These are phyloP conservation scores for Apiotrichum brassicae DNA, from an alignment of 1,284 basidiomycete genomes.

Conservation along the genomic window DNA sequence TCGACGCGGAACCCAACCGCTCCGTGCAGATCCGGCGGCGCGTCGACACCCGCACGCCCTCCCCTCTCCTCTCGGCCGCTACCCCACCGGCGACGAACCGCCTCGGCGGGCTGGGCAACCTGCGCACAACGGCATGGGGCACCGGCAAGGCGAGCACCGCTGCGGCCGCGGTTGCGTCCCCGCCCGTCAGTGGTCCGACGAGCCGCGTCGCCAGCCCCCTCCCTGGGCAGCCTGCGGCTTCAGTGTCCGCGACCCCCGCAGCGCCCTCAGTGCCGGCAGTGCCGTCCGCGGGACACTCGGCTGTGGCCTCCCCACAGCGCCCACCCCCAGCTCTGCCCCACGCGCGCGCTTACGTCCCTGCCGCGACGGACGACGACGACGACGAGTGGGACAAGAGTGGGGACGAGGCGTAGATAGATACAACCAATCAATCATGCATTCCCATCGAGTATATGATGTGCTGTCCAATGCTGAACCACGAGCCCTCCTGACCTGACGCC, in stretches of 20 bases:
- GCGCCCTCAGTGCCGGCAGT: background rate
- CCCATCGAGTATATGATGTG: too few species aligned
- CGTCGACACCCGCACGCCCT: conserved; percentile 69
- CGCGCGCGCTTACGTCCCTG: background rate
- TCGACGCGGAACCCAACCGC: conserved; percentile 73
- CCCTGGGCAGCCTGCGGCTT: background rate
- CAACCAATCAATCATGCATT: too few species aligned
- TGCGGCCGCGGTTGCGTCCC: conserved; percentile 3
- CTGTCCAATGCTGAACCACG: too few species aligned
- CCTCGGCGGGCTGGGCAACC: conserved; percentile 25
- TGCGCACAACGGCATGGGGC: conserved; percentile 11
- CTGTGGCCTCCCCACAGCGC: background rate
- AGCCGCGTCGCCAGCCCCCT: conserved; percentile 9
- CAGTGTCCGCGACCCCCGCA: background rate
- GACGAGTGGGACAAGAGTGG: conserved; percentile 13
- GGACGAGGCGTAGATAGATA: conserved; percentile 6
- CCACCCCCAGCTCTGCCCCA: background rate
- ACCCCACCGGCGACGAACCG: conserved; percentile 19
- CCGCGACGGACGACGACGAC: conserved; percentile 6
- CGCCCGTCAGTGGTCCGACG: conserved; percentile 5
- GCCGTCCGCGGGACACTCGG: background rate
- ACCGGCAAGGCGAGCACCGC: conserved; percentile 1
- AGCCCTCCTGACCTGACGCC: too few species aligned
- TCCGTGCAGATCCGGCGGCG: conserved; percentile 71
- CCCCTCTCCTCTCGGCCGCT: conserved; percentile 57